Evolutionary conservation across 345 rosid species (phyloP), one percentile per base, ranked within the genome.

Genomic region (Euphorbia lathyris): DNA sequence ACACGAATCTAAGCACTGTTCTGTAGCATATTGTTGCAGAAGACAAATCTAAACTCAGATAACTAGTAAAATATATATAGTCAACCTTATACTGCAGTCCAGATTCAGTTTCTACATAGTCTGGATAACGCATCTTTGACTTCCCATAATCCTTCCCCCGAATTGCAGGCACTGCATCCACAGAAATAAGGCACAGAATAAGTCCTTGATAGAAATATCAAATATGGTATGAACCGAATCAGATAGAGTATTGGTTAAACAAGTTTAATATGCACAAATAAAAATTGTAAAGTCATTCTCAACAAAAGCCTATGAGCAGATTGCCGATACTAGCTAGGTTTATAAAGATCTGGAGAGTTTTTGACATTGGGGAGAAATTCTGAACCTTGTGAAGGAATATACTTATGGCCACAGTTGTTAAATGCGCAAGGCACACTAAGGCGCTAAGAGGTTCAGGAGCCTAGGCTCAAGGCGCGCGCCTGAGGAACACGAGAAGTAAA

Each of bases 21-120:
- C 27, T n/a, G 11, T 30, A 12, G 43, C 64, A 70, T 3, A 11
- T 13, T 22, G 27, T 11, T 48, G 22, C 7, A 38, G 2, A 48
- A 4, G 20, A 68, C 67, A 51, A 5, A 19, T 51, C 23, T n/a
- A 51, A 51, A 19, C 58, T 27, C 34, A 45, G 48, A 27, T 16
- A 22, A 23, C 43, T 40, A 40, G 7, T 40, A 34, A 64, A 9
- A 56, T 74, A 70, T 27, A 12, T 29, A 77, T 20, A 70, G 30
- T n/a, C 60, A 70, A 94, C 96, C 98, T 94, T 91, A 81, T 87
- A 91, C 79, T 94, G 98, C 82, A 93, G 97, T 74, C 96, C 98
- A 67, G 97, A 85, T 58, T 76, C 86, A 0, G 98, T 91, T 77
- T 85, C 89, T 3, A 76, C 87, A 77, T 89, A 93, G 78, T 93